A percentile compares a stretch with the other conserved stretches of the same genome.
These are phyloP conservation scores for Saccharum spontaneum DNA, from an alignment of 176 grass and related monocot genomes.

Conservation along the genomic window DNA sequence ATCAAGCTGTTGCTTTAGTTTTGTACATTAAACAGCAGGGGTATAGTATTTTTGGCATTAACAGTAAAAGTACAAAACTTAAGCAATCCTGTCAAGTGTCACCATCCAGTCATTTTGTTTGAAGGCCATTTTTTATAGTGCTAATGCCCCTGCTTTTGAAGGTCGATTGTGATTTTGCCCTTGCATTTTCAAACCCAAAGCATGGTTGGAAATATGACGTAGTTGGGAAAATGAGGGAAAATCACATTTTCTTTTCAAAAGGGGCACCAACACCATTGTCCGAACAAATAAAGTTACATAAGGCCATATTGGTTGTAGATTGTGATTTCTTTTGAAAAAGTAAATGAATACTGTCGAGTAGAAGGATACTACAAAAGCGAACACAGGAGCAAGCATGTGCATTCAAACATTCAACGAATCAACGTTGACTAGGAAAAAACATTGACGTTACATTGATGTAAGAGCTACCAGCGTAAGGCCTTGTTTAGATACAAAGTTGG, in stretches of 20 bases:
- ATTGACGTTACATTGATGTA: neutral
- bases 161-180: neutral
- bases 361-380: neutral
- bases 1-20: neutral
- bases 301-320: neutral
- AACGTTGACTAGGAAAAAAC: neutral
- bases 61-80: neutral
- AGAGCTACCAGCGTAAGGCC: neutral
- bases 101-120: neutral
- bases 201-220: neutral
- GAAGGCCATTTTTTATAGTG: neutral
- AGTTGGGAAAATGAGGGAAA: neutral
- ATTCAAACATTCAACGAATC: slow-evolving; percentile 11
- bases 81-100: neutral
- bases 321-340: neutral
- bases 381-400: neutral
- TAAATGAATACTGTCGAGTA: neutral
- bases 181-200: neutral
- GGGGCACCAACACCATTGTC: neutral
- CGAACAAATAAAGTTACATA: neutral
- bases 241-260: neutral
- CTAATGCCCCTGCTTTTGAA: neutral
- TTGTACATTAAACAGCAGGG: too few species aligned
- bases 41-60: neutral
- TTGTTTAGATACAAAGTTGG: too few species aligned